Conservation (phyloP, 768 basidiomycete species). For the Suillus subalutaceus region DNA sequence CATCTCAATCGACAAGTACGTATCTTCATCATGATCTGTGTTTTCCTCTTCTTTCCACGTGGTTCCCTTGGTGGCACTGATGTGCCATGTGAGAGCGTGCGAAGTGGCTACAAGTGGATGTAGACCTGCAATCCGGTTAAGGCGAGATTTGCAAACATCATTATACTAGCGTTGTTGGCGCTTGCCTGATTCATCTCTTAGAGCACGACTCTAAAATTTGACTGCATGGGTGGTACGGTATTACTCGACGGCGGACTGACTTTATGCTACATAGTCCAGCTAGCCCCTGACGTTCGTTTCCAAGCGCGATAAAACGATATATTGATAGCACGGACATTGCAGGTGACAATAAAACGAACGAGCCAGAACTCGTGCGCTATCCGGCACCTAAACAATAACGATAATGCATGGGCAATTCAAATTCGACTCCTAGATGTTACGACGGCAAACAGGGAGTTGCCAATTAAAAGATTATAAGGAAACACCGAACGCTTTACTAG, state of each 20-base stretch:
- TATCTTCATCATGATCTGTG: background rate
- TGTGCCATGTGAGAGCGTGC: background rate
- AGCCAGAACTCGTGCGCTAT: background rate
- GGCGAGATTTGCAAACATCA: background rate
- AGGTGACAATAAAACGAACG: background rate
- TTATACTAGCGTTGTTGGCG: background rate
- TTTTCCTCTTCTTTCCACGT: background rate
- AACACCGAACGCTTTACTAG: background rate
- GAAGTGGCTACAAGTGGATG: background rate
- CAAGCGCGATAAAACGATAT: background rate
- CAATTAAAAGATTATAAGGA: background rate
- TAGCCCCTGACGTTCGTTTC: background rate
- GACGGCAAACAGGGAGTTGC: background rate
- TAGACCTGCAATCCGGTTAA: background rate
- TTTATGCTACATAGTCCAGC: background rate
- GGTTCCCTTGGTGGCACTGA: background rate
- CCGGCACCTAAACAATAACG: background rate
- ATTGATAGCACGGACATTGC: background rate
- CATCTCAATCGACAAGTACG: background rate
- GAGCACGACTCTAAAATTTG: background rate
- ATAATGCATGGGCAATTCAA: background rate
- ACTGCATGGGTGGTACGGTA: background rate
- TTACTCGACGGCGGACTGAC: background rate
- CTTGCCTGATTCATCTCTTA: background rate
- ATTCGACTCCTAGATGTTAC: background rate